phyloP scores from a whole-genome alignment of 106 monocot genomes.

The Platanthera zijinensis region DNA sequence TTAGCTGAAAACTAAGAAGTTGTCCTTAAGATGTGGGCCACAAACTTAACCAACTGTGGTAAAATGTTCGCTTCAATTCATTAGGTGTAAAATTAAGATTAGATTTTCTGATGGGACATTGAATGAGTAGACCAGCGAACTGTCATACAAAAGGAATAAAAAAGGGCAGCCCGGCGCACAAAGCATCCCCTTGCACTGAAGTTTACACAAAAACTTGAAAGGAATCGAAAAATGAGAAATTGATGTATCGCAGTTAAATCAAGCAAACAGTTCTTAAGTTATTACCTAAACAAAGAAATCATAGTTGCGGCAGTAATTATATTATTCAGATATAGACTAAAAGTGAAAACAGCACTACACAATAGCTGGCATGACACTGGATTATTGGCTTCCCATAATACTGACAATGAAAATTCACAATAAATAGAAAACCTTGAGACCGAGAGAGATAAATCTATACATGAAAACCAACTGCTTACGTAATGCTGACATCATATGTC shows the following conservation, averaged over 20 bases:
- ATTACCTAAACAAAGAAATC: background rate
- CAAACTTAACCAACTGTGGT: no score
- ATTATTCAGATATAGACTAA: background rate
- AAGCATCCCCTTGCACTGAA: background rate
- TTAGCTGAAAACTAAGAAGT: no score
- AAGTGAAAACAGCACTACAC: background rate
- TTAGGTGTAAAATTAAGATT: no score
- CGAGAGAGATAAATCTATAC: background rate
- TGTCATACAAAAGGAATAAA: no score
- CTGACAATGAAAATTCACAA: background rate
- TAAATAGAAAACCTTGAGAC: background rate
- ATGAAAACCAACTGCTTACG: conserved; percentile 43
- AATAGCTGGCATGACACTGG: background rate
- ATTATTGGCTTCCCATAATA: background rate
- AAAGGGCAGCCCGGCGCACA: no score
- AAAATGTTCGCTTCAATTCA: no score
- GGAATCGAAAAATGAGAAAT: background rate
- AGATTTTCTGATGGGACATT: no score
- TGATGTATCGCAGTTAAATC: background rate
- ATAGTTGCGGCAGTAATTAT: background rate
- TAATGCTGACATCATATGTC: conserved; percentile 98
- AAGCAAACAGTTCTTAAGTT: background rate
- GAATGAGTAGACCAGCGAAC: no score
- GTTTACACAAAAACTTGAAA: background rate
- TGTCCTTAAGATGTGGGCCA: no score